A percentile compares a stretch with the other conserved stretches of the same genome.
Conservation (phyloP, 2,329 filamentous ascomycete species). For the Scleromitrula shiraiana region DNA sequence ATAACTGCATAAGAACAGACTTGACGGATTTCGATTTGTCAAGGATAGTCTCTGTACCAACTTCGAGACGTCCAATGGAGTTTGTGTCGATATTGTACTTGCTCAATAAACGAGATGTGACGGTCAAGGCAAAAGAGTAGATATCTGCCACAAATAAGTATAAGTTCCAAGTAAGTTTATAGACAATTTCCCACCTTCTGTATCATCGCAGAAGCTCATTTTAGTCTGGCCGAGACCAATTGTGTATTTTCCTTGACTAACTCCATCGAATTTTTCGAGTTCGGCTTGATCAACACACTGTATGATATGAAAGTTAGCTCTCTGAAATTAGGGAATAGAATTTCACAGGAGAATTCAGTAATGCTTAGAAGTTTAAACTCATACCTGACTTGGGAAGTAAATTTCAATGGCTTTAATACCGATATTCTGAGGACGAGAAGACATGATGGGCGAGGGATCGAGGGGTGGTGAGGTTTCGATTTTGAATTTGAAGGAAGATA, state of each 20-base stretch:
- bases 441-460: conserved; percentile 56
- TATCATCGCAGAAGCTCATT: conserved; percentile 88
- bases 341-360: background rate
- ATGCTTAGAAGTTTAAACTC: conserved; percentile 25
- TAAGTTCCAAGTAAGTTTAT: conserved; percentile 1
- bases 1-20: conserved; percentile 80
- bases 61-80: conserved; percentile 72
- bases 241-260: conserved; percentile 76
- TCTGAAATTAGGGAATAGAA: background rate
- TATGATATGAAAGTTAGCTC: conserved; percentile 5
- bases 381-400: conserved; percentile 79
- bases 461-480: conserved; percentile 21
- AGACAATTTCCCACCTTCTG: conserved; percentile 54
- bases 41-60: conserved; percentile 77
- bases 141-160: conserved; percentile 48
- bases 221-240: conserved; percentile 86
- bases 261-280: conserved; percentile 81
- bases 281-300: conserved; percentile 80
- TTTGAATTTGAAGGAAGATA: background rate
- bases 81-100: conserved; percentile 78
- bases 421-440: conserved; percentile 73
- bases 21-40: conserved; percentile 92
- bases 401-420: conserved; percentile 91
- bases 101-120: conserved; percentile 65
- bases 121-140: conserved; percentile 78